phyloP scores from a whole-genome alignment of 805 yeast genomes.

The Yarrowia bubula region DNA sequence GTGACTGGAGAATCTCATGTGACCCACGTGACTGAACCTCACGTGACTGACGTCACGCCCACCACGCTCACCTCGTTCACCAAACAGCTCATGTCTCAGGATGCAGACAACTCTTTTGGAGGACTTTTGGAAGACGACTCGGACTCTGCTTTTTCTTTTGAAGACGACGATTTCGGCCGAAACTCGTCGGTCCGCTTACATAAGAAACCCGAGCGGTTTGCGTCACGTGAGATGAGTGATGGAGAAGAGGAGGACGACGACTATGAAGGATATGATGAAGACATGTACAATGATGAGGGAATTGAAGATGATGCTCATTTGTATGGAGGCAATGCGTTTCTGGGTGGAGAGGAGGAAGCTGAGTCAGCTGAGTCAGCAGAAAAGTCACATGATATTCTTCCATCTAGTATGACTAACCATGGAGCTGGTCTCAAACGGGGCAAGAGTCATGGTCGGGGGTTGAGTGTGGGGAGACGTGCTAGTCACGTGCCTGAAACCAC shows the following conservation, averaged over 20 bases:
- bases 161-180: conserved; percentile 24
- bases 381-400: neutral
- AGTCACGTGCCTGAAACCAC: neutral
- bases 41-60: neutral
- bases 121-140: neutral
- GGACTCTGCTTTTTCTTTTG: conserved; percentile 14
- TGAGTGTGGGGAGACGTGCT: neutral
- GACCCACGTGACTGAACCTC: neutral
- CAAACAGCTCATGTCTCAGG: neutral
- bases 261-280: neutral
- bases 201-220: conserved; percentile 12
- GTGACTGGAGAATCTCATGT: neutral
- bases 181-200: conserved; percentile 24
- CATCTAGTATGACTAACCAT: neutral
- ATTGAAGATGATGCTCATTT: conserved; percentile 1
- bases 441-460: neutral
- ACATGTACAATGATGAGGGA: neutral
- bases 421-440: neutral
- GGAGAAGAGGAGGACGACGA: neutral
- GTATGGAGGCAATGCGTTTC: neutral
- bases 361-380: neutral
- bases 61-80: neutral
- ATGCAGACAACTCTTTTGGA: neutral
- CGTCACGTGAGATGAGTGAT: neutral
- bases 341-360: neutral